Evolutionary conservation across 495 filamentous ascomycete species (phyloP), one percentile per base, ranked within the genome.

Genomic region (Letharia columbiana): DNA sequence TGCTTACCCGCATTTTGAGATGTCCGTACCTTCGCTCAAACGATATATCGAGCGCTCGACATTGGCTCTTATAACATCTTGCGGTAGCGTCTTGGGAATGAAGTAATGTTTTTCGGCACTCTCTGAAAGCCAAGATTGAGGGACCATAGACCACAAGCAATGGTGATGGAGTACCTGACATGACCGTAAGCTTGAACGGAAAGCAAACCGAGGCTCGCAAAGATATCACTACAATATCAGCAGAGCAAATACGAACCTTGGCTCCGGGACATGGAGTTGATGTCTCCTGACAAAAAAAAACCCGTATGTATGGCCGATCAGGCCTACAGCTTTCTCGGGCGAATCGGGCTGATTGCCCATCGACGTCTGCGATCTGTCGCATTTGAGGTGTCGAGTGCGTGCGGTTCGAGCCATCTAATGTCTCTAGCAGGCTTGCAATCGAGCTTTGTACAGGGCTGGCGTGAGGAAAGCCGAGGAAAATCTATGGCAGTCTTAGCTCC

Each of bases 401-500:
- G 20, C 20, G 17, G 18, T 49, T 13, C 45, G 45, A 20, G 8
- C 2, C 3, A n/a, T 49, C 20, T 49, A 17, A 17, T 17, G 45
- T 49, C 45, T 49, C 45, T n/a, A 20, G 45, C 6, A 49, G 18
- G 20, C 45, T n/a, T 49, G 18, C 18, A n/a, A n/a, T 49, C 45
- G 45, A n/a, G 1, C 45, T n/a, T 49, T 20, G 20, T 13, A 9
- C 13, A 49, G 45, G 6, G 33, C 61, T 12, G 23, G 61, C 45
- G 18, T 63, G 61, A 18, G 61, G 61, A 39, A 47, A 52, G 61
- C 47, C 61, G 17, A 63, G 42, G 35, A 63, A 54, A 11, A 63
- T 23, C 61, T 63, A 20, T 18, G 33, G 4, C 7, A 23, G 7
- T 2, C 47, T 50, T 12, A 50, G 47, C 47, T 10, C 23, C n/a